Evolutionary conservation across 768 basidiomycete genomes (phyloP), one percentile per base, ranked within the genome.

Genomic region (Leccinum pellstonianum): DNA sequence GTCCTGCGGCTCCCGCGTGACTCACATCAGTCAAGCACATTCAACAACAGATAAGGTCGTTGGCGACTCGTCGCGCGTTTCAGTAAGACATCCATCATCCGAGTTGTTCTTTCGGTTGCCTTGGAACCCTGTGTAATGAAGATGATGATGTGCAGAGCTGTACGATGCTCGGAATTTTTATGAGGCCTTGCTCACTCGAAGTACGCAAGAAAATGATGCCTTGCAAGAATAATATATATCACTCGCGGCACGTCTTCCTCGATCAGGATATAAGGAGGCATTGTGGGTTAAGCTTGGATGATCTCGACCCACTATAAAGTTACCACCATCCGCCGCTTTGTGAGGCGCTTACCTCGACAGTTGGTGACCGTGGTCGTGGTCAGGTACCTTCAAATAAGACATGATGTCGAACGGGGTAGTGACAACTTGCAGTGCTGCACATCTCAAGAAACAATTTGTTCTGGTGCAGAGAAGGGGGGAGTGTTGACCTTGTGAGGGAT

Each of bases 1-100:
- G 17, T 14, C 33, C 8, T 37, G 35, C 35, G 33, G 38, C 15
- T 33, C 29, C 35, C 14, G 35, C 35, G 35, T 12, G 15, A 52
- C 33, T 43, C 4, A 38, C 9, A n/a, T 38, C 59, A 94, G 93
- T n/a, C n/a, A 93, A 89, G 72, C 92, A 95, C 52, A 84, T 84
- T 35, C 33, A 35, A 35, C 33, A 35, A 35, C 0, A 93, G 94
- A 66, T 72, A 11, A 90, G 0, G 86, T 88, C 6, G 88, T 66
- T 77, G 88, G 29, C 80, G 83, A 54, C 79, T 90, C 7, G 79
- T 93, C 31, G 91, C 88, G 7, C 79, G 86, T 15, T 86, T 86
- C 66, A 74, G 88, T 86, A 50, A 59, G 80, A 62, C 50, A 35
- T 37, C 6, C 35, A 37, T 37, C 35, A 14, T 37, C 35, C 35